Evolutionary conservation across 2,329 filamentous ascomycete genomes (phyloP).

Genomic region (Lizonia empirigonia): DNA sequence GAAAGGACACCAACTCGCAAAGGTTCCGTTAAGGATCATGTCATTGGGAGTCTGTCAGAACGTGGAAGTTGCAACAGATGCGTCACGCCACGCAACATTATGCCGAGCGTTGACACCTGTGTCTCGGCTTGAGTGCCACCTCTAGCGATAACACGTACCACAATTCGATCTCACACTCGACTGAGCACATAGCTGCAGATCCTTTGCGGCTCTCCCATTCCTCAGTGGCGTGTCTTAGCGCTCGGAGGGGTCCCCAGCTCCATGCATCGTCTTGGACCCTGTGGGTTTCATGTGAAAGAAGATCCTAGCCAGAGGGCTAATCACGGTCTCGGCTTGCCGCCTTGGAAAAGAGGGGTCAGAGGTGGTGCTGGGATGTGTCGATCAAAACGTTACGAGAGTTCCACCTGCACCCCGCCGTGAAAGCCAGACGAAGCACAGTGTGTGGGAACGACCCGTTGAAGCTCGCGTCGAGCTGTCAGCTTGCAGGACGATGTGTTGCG

Average conservation of each 20-base stretch:
- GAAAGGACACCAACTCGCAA: background rate
- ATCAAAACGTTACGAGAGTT: conserved; percentile 13
- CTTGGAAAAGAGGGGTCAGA: conserved; percentile 15
- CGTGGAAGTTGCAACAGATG: background rate
- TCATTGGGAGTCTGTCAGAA: background rate
- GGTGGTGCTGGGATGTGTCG: conserved; percentile 5
- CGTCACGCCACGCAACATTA: conserved; percentile 6
- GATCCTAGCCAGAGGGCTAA: conserved; percentile 9
- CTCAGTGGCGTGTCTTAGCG: background rate
- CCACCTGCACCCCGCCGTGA: conserved; percentile 7
- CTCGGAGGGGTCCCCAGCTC: background rate
- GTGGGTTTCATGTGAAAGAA: conserved; percentile 14
- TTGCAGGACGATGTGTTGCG: conserved; percentile 1
- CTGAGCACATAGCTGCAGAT: conserved; percentile 2
- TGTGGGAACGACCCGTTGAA: conserved; percentile 1
- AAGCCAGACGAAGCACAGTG: background rate
- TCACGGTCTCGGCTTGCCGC: conserved; percentile 11
- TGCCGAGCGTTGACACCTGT: background rate
- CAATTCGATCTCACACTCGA: background rate
- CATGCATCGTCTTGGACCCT: conserved; percentile 7
- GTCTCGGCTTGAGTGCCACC: background rate
- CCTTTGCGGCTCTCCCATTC: conserved; percentile 18
- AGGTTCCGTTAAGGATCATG: background rate
- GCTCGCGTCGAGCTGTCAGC: background rate
- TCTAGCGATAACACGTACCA: conserved; percentile 2